phyloP scores from a whole-genome alignment of 1,139 yeast species.

The Taphrina communis region DNA sequence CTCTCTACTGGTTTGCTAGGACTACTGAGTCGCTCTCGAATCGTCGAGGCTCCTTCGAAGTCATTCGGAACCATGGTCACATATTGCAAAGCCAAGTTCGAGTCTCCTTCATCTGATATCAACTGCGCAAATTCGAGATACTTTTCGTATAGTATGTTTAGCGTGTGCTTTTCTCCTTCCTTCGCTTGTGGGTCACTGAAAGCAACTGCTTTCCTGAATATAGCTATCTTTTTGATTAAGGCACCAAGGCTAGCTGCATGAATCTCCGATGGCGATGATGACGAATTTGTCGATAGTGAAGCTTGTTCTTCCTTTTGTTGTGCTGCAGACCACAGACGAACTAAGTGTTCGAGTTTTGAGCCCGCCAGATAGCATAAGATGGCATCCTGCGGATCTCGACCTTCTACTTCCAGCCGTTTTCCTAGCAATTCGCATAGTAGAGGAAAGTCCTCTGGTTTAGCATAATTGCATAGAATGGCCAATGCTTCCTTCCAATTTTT shows the following conservation, averaged over 20 bases:
- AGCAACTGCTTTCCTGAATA: conserved; percentile 64
- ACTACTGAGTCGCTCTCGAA: conserved; percentile 76
- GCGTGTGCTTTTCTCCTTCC: conserved; percentile 52
- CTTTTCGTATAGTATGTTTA: conserved; percentile 62
- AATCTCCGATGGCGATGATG: conserved; percentile 74
- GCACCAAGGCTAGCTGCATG: conserved; percentile 80
- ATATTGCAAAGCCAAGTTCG: conserved; percentile 77
- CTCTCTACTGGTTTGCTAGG: conserved; percentile 49
- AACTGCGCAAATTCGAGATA: conserved; percentile 79
- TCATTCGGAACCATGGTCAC: conserved; percentile 72
- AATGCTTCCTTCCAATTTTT: conserved; percentile 84
- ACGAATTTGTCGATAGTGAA: conserved; percentile 45
- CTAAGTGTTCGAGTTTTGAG: conserved; percentile 75
- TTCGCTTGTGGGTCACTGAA: conserved; percentile 53
- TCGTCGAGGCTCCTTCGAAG: conserved; percentile 64
- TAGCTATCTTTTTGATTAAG: conserved; percentile 81
- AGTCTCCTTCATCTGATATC: conserved; percentile 81
- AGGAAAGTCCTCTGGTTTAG: conserved; percentile 59
- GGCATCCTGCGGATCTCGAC: conserved; percentile 61
- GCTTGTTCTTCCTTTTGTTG: conserved; percentile 63
- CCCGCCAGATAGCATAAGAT: conserved; percentile 81
- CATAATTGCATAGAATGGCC: conserved; percentile 67
- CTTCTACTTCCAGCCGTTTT: conserved; percentile 58
- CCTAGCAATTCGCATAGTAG: conserved; percentile 71
- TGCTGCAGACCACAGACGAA: conserved; percentile 78